These are phyloP conservation scores for Plasmodium cynomolgi DNA, from an alignment of 169 alveolate genomes.

Conservation along the genomic window DNA sequence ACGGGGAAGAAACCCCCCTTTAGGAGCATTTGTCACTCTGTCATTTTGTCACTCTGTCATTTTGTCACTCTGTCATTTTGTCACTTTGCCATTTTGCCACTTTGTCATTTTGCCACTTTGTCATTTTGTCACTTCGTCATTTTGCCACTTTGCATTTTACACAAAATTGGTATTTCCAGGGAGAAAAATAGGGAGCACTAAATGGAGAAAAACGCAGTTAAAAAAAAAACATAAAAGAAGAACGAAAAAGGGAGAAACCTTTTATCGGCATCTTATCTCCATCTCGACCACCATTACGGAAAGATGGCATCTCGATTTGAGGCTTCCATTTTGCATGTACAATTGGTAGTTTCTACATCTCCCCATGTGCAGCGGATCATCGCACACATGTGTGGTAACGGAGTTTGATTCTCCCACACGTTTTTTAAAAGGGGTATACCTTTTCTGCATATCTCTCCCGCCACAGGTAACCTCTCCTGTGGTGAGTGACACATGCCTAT, in stretches of 20 bases:
- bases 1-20: background rate
- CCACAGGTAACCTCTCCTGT: too few relatives aligned
- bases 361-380: background rate
- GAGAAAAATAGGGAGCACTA: background rate
- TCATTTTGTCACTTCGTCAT: background rate
- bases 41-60: too few relatives aligned
- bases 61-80: too few relatives aligned
- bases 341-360: background rate
- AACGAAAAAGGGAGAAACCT: background rate
- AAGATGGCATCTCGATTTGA: background rate
- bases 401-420: background rate
- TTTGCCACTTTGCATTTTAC: background rate
- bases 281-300: background rate
- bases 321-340: background rate
- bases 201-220: background rate
- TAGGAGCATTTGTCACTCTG: background rate
- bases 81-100: background rate
- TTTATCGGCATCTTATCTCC: background rate
- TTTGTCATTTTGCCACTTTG: background rate
- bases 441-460: background rate
- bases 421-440: background rate
- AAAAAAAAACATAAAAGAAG: background rate
- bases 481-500: too few relatives aligned
- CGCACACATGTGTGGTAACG: background rate
- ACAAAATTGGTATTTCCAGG: background rate